These are phyloP conservation scores for Lasiodiplodia sp. DNA, from an alignment of 2,329 filamentous ascomycete species.

Conservation along the genomic window DNA sequence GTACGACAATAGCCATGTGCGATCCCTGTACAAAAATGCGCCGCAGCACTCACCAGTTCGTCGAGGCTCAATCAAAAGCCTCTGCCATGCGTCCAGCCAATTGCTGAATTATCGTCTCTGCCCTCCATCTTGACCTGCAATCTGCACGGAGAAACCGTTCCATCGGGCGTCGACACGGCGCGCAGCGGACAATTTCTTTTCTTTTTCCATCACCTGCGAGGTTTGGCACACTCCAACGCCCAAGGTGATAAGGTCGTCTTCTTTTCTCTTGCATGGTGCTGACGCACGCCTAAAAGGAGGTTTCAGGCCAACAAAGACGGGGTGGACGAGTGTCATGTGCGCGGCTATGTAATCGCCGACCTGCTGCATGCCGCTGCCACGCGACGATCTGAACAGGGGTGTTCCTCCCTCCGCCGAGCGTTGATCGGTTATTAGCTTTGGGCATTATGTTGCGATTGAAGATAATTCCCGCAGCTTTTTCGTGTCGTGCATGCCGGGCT, in stretches of 20 bases:
- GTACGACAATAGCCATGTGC: conserved; percentile 3
- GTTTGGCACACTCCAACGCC: not conserved
- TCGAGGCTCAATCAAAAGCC: not conserved
- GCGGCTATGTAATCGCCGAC: conserved; percentile 10
- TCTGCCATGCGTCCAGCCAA: not conserved
- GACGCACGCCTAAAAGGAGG: not conserved
- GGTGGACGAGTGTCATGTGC: not conserved
- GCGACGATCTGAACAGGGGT: not conserved
- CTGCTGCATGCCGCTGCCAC: conserved; percentile 2
- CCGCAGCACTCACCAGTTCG: not conserved
- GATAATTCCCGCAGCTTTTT: not conserved
- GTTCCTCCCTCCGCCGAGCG: not conserved
- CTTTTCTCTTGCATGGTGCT: not conserved
- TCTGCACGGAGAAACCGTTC: not conserved
- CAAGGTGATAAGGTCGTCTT: not conserved
- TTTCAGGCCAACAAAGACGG: not conserved
- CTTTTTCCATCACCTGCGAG: conserved; percentile 8
- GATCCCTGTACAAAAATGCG: not conserved
- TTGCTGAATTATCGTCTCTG: conserved; percentile 4
- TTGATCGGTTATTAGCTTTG: not conserved
- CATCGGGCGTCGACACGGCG: not conserved
- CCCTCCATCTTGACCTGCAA: conserved; percentile 4
- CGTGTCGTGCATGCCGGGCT: not conserved
- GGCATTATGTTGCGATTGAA: conserved; percentile 3
- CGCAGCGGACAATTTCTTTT: not conserved